A percentile compares a stretch with the other conserved stretches of the same genome.
Conservation (phyloP, 2,329 filamentous ascomycete genomes). For the Allantophomopsis lycopodina region DNA sequence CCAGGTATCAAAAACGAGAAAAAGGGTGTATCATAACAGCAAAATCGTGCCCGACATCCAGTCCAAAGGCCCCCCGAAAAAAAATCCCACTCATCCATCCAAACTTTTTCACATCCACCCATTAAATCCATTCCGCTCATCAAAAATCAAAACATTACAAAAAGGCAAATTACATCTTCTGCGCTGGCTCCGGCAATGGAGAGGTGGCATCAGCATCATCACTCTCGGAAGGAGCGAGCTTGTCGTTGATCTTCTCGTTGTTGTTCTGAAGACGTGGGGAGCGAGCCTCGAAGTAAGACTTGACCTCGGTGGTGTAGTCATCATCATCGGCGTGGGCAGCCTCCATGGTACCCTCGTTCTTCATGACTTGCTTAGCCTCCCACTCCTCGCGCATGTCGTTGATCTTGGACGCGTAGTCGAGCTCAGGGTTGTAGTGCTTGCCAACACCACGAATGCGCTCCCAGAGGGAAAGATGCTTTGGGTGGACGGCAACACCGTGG, state of each 20-base stretch:
- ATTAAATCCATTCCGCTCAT: too few relatives aligned
- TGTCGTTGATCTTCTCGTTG: background rate
- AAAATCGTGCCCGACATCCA: too few relatives aligned
- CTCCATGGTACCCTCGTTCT: constrained; percentile 10
- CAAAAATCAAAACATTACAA: too few relatives aligned
- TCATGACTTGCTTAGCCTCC: constrained; percentile 35
- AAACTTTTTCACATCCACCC: too few relatives aligned
- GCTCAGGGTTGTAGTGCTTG: constrained; percentile 71
- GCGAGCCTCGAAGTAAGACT: constrained; percentile 9
- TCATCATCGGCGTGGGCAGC: constrained; percentile 5
- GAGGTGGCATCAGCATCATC: too few relatives aligned
- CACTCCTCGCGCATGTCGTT: constrained; percentile 62
- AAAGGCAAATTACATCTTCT: too few relatives aligned
- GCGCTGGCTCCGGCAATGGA: too few relatives aligned
- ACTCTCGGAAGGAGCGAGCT: background rate
- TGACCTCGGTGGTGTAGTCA: constrained; percentile 11
- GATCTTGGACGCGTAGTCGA: constrained; percentile 75
- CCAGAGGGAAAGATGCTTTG: constrained; percentile 76
- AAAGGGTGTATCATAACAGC: too few relatives aligned
- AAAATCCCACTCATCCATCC: too few relatives aligned
- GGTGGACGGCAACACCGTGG: constrained; percentile 86
- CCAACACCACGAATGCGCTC: constrained; percentile 67
- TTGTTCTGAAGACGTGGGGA: background rate
- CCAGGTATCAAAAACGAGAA: too few relatives aligned
- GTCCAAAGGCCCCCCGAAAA: too few relatives aligned